Conservation (phyloP, 2,329 filamentous ascomycete species). For the Penicillium palitans region DNA sequence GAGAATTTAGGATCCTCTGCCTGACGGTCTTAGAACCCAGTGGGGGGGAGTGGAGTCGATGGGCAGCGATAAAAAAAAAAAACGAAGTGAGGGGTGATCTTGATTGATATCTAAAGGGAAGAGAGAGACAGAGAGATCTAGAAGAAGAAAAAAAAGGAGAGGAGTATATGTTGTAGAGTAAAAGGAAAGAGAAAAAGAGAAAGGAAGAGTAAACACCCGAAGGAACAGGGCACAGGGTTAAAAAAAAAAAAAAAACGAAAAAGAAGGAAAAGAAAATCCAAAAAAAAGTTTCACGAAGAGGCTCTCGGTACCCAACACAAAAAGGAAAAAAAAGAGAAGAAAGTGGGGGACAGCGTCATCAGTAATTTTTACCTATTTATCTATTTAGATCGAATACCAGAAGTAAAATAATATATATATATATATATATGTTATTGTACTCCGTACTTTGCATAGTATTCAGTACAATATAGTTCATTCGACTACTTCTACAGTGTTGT, state of each 20-base stretch:
- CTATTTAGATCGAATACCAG: background rate
- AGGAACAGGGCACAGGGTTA: slow-evolving; percentile 2
- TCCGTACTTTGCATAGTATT: background rate
- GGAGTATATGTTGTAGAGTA: slow-evolving; percentile 1
- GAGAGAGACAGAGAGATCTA: background rate
- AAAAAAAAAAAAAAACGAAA: slow-evolving; percentile 2
- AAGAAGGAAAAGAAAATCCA: background rate
- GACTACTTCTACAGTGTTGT: background rate
- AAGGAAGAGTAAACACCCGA: slow-evolving; percentile 4
- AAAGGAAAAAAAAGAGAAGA: slow-evolving; percentile 13
- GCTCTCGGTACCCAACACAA: slow-evolving; percentile 26
- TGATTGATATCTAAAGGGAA: slow-evolving; percentile 4
- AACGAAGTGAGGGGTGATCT: slow-evolving; percentile 13
- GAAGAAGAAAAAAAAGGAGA: background rate
- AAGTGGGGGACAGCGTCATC: slow-evolving; percentile 17
- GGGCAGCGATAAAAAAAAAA: slow-evolving; percentile 15
- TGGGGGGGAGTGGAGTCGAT: slow-evolving; percentile 21
- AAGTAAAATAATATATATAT: background rate
- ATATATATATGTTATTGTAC: too few relatives aligned
- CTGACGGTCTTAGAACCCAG: slow-evolving; percentile 26
- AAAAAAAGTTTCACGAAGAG: slow-evolving; percentile 23
- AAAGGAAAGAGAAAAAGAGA: slow-evolving; percentile 2
- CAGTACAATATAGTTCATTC: background rate
- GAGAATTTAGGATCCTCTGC: slow-evolving; percentile 20
- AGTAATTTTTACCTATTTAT: slow-evolving; percentile 6